Evolutionary conservation across 2,329 filamentous ascomycete genomes (phyloP).

Genomic region (Curvularia spicifera): DNA sequence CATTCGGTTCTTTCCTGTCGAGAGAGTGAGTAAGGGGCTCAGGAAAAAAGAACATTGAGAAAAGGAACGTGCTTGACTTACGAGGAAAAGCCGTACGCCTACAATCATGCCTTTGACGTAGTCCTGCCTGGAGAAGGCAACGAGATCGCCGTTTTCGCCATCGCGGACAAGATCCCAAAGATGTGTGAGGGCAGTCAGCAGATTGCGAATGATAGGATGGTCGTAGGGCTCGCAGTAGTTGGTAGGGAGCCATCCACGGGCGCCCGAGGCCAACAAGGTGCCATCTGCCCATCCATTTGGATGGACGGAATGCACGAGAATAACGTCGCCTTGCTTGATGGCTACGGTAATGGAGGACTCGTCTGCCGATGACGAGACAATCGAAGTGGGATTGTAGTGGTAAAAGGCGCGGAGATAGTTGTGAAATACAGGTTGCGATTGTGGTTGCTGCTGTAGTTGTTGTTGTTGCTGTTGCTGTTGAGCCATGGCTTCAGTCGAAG

Average conservation of each 20-base stretch:
- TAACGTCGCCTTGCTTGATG: constrained; percentile 87
- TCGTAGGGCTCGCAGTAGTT: constrained; percentile 98
- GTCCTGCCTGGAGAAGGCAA: constrained; percentile 87
- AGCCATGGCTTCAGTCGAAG: constrained; percentile 66
- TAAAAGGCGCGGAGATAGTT: constrained; percentile 96
- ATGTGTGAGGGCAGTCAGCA: constrained; percentile 85
- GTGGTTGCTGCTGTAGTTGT: constrained; percentile 39
- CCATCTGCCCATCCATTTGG: constrained; percentile 99
- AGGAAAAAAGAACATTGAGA: not conserved
- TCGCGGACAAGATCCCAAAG: constrained; percentile 91
- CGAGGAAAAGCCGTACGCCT: constrained; percentile 86
- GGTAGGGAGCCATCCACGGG: constrained; percentile 92
- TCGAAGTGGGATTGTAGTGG: constrained; percentile 81
- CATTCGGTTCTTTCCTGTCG: constrained; percentile 84
- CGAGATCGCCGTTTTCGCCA: constrained; percentile 74
- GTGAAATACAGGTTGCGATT: constrained; percentile 74
- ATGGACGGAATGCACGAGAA: constrained; percentile 94
- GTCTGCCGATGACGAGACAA: constrained; percentile 78
- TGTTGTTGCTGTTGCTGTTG: constrained; percentile 37
- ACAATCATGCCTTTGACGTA: constrained; percentile 94
- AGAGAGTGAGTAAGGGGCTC: constrained; percentile 23
- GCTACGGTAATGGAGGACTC: constrained; percentile 74
- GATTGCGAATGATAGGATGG: constrained; percentile 80
- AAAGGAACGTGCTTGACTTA: constrained; percentile 55
- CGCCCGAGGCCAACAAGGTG: constrained; percentile 82